These are phyloP conservation scores for Annulohypoxylon truncatum DNA, from an alignment of 2,329 filamentous ascomycete species.

Conservation along the genomic window DNA sequence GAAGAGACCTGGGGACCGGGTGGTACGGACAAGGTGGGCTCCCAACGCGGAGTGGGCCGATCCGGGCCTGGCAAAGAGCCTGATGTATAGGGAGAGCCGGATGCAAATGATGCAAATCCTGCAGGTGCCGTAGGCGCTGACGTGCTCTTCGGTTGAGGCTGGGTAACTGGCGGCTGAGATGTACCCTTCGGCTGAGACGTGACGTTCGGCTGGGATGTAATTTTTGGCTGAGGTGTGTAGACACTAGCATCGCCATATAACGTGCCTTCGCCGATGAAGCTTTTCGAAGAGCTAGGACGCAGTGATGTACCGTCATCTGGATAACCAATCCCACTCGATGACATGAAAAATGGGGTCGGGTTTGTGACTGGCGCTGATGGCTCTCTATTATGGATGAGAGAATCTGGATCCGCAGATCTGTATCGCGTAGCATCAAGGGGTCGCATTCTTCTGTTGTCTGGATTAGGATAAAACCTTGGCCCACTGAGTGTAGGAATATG, in stretches of 20 bases:
- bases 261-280: slow-evolving; percentile 52
- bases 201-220: neutral
- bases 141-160: neutral
- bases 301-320: slow-evolving; percentile 34
- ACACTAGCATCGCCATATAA: slow-evolving; percentile 52
- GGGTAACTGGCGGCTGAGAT: no score
- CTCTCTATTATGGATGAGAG: slow-evolving; percentile 31
- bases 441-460: slow-evolving; percentile 6
- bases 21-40: no score
- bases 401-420: slow-evolving; percentile 27
- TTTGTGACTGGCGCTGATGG: slow-evolving; percentile 38
- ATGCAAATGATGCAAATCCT: neutral
- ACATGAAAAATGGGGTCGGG: slow-evolving; percentile 43
- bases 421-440: slow-evolving; percentile 34
- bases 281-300: slow-evolving; percentile 46
- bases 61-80: neutral
- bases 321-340: slow-evolving; percentile 43
- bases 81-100: neutral
- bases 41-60: no score
- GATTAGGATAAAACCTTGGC: slow-evolving; percentile 12
- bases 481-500: slow-evolving; percentile 30
- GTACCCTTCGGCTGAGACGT: neutral
- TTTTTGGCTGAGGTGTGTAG: slow-evolving; percentile 37
- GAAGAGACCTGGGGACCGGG: no score
- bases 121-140: neutral